phyloP scores from a whole-genome alignment of 768 basidiomycete species.

The Suillus weaverae region DNA sequence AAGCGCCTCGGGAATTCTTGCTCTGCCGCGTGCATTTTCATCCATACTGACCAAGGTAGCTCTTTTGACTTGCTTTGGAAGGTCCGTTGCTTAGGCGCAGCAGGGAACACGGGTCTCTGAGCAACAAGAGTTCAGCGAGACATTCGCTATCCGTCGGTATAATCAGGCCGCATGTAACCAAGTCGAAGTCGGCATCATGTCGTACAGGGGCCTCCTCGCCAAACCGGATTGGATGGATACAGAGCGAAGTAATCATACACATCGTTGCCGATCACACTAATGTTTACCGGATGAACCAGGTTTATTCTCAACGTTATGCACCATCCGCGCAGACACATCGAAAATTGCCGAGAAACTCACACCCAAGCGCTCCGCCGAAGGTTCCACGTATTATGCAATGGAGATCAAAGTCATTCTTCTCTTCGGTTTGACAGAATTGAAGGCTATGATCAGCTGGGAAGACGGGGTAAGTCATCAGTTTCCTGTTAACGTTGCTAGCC shows the following conservation, averaged over 20 bases:
- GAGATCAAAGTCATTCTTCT: constrained; percentile 42
- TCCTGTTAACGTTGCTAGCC: constrained; percentile 1
- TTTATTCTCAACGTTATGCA: constrained; percentile 37
- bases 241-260: constrained; percentile 28
- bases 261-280: not conserved
- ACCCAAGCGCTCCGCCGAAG: constrained; percentile 22
- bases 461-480: constrained; percentile 40
- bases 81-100: not conserved
- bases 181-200: constrained; percentile 26
- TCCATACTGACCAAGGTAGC: constrained; percentile 44
- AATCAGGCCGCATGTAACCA: constrained; percentile 23
- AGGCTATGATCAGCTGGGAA: constrained; percentile 51
- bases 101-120: constrained; percentile 48
- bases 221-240: constrained; percentile 35
- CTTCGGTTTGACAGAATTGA: constrained; percentile 55
- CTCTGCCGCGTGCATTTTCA: constrained; percentile 42
- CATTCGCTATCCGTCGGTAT: constrained; percentile 32
- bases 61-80: not conserved
- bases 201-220: constrained; percentile 29
- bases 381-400: constrained; percentile 25
- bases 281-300: constrained; percentile 18
- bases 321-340: constrained; percentile 34
- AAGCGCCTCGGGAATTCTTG: constrained; percentile 38
- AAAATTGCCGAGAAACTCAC: constrained; percentile 26
- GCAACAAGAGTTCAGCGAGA: constrained; percentile 43